A percentile compares a stretch with the other conserved stretches of the same genome.
Conservation (phyloP, 2,329 filamentous ascomycete genomes). For the Diaporthe sp. region DNA sequence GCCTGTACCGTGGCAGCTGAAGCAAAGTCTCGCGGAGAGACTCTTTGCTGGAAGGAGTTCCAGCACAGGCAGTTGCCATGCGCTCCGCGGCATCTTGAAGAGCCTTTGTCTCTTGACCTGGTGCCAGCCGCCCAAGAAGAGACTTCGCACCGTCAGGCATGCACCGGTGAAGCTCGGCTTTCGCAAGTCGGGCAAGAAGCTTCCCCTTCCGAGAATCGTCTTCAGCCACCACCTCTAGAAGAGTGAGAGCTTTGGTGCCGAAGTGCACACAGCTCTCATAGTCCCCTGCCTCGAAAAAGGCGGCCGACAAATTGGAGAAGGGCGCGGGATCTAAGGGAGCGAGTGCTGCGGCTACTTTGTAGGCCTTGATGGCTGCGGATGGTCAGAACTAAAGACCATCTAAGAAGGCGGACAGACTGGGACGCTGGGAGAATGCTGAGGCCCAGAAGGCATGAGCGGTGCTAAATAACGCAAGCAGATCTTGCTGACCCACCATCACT, state of each 20-base stretch:
- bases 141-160: not conserved
- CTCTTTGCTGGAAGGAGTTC: not conserved
- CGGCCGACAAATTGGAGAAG: conserved; percentile 43
- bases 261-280: conserved; percentile 39
- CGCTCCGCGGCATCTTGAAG: not conserved
- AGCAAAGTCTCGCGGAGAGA: not conserved
- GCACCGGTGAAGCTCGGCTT: not conserved
- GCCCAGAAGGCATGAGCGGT: not conserved
- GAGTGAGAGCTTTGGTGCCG: conserved; percentile 36
- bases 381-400: not conserved
- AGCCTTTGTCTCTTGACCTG: not conserved
- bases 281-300: conserved; percentile 44
- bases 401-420: not conserved
- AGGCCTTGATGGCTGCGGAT: not conserved
- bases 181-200: not conserved
- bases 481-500: not conserved
- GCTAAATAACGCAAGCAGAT: not conserved
- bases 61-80: not conserved
- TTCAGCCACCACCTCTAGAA: not conserved
- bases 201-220: not conserved
- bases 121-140: not conserved
- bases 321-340: conserved; percentile 40
- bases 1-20: not conserved
- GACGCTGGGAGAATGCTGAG: not conserved
- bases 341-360: conserved; percentile 38